Base-by-base conservation (phyloP, 495 filamentous ascomycete genomes). In the Pyrenopolyporus hunteri region DNA sequence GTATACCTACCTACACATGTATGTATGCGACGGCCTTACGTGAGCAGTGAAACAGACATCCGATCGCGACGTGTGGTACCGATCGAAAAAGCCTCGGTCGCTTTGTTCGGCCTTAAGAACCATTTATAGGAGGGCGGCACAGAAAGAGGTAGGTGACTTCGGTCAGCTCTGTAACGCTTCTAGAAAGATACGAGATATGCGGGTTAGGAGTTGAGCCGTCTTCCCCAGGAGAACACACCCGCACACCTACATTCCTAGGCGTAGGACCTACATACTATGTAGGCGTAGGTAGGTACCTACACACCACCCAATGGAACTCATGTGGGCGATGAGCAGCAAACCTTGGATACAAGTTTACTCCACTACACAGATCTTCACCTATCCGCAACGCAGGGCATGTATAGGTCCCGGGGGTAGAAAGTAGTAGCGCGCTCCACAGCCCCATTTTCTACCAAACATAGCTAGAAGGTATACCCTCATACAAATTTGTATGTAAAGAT, bases 361-460 rank as follows among this genome's bases (percentile, higher is more conserved):
- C 49, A 65, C 62, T n/a, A n/a, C n/a, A n/a, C 29, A 52, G 62
- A 60, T 60, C 62, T 56, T 28, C 23, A 40, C 39, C 28, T 32
- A 17, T 45, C 25, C 55, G 44, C 37, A 55, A 42, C 42, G 32
- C 54, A 42, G 47, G 25, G 23, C 16, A 47, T 20, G n/a, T n/a
- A n/a, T n/a, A n/a, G n/a, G n/a, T n/a, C n/a, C n/a, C n/a, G n/a
- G n/a, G n/a, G n/a, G n/a, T n/a, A n/a, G n/a, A n/a, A n/a, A n/a
- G n/a, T n/a, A n/a, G n/a, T n/a, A n/a, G n/a, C n/a, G n/a, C n/a
- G n/a, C n/a, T n/a, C n/a, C n/a, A n/a, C n/a, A n/a, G n/a, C n/a
- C n/a, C n/a, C n/a, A n/a, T n/a, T n/a, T n/a, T n/a, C n/a, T n/a
- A n/a, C n/a, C n/a, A n/a, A n/a, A n/a, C n/a, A n/a, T n/a, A n/a